Conservation (phyloP, 2,329 filamentous ascomycete species). For the Nothopassalora personata region DNA sequence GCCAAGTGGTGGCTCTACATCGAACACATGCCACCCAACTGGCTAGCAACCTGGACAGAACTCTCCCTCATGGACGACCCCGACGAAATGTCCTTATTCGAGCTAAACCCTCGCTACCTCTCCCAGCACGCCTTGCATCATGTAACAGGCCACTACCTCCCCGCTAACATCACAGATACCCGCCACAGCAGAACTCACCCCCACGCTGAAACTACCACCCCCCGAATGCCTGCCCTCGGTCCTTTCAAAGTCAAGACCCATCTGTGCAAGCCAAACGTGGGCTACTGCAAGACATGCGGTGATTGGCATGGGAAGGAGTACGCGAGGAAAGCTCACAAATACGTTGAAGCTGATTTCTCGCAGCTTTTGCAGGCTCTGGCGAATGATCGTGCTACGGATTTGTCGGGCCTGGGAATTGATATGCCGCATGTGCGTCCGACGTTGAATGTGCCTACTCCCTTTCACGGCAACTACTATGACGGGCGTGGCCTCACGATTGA, state of each 20-base stretch:
- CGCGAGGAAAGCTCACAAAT: not conserved
- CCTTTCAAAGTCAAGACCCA: slow-evolving; percentile 4
- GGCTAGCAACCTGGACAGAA: not conserved
- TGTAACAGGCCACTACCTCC: not conserved
- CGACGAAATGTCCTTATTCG: slow-evolving; percentile 8
- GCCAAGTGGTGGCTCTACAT: not conserved
- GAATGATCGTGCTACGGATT: not conserved
- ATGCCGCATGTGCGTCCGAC: not conserved
- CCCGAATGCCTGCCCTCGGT: not conserved
- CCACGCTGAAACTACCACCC: not conserved
- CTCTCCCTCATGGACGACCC: not conserved
- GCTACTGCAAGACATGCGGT: slow-evolving; percentile 8
- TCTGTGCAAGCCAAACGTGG: not conserved
- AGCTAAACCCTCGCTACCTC: slow-evolving; percentile 16
- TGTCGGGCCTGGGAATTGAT: not conserved
- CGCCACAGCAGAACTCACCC: not conserved
- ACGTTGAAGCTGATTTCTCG: not conserved
- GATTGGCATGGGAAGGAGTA: slow-evolving; percentile 3
- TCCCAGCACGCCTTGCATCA: slow-evolving; percentile 2
- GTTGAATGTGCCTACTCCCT: not conserved
- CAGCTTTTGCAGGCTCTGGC: not conserved
- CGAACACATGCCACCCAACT: not conserved
- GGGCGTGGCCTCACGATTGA: too few relatives aligned
- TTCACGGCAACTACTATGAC: not conserved
- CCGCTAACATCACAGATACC: slow-evolving; percentile 5